Percentiles rank a stretch among this genome's conserved stretches.
phyloP scores from a whole-genome alignment of 345 rosid genomes.

The Salix purpurea region DNA sequence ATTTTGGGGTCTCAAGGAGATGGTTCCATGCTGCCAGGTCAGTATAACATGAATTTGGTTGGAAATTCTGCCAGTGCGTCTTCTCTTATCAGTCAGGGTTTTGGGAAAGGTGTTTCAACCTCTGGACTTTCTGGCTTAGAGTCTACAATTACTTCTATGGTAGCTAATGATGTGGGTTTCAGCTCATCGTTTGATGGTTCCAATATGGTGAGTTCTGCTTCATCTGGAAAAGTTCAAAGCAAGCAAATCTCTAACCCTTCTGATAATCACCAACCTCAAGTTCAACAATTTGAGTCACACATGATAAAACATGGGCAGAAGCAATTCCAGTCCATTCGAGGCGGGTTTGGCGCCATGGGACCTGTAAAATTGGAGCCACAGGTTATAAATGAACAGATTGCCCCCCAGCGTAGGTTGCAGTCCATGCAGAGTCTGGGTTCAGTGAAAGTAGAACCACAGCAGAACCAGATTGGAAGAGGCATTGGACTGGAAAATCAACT shows the following conservation, averaged over 20 bases:
- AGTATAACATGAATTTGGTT: slow-evolving; percentile 61
- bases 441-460: slow-evolving; percentile 77
- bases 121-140: slow-evolving; percentile 55
- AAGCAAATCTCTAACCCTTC: slow-evolving; percentile 62
- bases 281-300: slow-evolving; percentile 60
- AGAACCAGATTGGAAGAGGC: slow-evolving; percentile 54
- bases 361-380: slow-evolving; percentile 85
- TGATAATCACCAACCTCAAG: slow-evolving; percentile 67
- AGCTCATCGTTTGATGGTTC: slow-evolving; percentile 52
- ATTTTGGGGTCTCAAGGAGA: slow-evolving; percentile 75
- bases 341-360: slow-evolving; percentile 64
- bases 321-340: slow-evolving; percentile 58
- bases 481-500: slow-evolving; percentile 69
- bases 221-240: slow-evolving; percentile 68
- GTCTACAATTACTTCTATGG: slow-evolving; percentile 58
- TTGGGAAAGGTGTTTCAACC: slow-evolving; percentile 67
- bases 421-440: slow-evolving; percentile 55
- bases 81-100: slow-evolving; percentile 75
- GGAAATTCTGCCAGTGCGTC: slow-evolving; percentile 71
- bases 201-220: slow-evolving; percentile 56
- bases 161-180: slow-evolving; percentile 62
- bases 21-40: slow-evolving; percentile 74
- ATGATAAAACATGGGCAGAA: slow-evolving; percentile 70
- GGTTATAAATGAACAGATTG: slow-evolving; percentile 57
- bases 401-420: slow-evolving; percentile 38